Evolutionary conservation across 2,329 filamentous ascomycete species (phyloP).

Genomic region (Gyromitra esculenta): DNA sequence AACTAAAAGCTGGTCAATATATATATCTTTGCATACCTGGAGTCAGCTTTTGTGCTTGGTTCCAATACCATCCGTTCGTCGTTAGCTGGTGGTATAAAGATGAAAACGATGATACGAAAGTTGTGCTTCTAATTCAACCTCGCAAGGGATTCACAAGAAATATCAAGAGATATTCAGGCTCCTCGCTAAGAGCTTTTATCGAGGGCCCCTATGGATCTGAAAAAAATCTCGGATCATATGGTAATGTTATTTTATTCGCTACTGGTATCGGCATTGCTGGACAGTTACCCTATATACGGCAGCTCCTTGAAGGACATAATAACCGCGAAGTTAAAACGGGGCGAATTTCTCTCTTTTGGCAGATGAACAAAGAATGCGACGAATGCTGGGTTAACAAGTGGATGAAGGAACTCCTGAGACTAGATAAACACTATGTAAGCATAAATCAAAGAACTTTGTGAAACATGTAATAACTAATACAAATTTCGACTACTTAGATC

Average conservation of each 20-base stretch:
- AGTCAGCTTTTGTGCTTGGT: slow-evolving; percentile 31
- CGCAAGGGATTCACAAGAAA: slow-evolving; percentile 35
- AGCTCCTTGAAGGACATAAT: slow-evolving; percentile 23
- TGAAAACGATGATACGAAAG: not conserved
- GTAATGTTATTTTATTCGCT: slow-evolving; percentile 50
- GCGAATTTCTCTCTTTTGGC: slow-evolving; percentile 16
- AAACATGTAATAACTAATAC: not conserved
- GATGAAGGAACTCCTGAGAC: slow-evolving; percentile 33
- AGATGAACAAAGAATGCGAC: slow-evolving; percentile 21
- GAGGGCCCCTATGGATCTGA: slow-evolving; percentile 50
- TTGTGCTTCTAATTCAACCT: slow-evolving; percentile 27
- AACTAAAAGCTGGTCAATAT: slow-evolving; percentile 39
- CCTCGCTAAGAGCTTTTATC: slow-evolving; percentile 33
- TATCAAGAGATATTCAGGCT: not conserved
- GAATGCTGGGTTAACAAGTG: slow-evolving; percentile 27
- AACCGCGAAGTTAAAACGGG: slow-evolving; percentile 17
- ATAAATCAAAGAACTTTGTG: not conserved
- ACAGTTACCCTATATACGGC: slow-evolving; percentile 28
- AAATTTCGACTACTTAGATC: not conserved
- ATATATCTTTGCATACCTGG: slow-evolving; percentile 47
- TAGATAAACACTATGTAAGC: slow-evolving; percentile 29
- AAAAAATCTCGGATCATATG: slow-evolving; percentile 43
- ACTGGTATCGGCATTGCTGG: slow-evolving; percentile 49
- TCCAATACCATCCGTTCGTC: slow-evolving; percentile 46
- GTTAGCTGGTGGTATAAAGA: slow-evolving; percentile 43